Evolutionary conservation across 192 early-diverging fungal genomes (phyloP).

Genomic region (Backusella tarrabulga): DNA sequence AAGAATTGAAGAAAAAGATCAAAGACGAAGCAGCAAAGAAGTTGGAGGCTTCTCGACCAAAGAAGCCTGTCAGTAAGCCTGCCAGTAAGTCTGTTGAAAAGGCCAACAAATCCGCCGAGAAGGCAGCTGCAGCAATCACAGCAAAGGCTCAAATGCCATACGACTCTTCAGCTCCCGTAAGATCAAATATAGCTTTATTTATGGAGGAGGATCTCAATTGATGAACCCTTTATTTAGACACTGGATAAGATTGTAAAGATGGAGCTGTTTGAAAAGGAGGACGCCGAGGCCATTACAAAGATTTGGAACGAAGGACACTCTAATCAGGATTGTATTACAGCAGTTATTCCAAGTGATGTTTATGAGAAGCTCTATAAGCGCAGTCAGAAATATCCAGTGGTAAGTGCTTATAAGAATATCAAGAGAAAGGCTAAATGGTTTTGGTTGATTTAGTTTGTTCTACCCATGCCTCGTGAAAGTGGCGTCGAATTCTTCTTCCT

Average conservation of each 20-base stretch:
- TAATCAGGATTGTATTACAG: constrained; percentile 38
- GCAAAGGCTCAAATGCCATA: constrained; percentile 29
- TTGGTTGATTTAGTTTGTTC: constrained; percentile 60
- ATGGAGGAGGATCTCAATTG: not conserved
- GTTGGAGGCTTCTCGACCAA: constrained; percentile 2
- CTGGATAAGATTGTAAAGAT: constrained; percentile 39
- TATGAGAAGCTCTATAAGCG: constrained; percentile 34
- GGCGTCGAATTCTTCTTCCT: constrained; percentile 87
- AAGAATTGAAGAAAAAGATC: constrained; percentile 31
- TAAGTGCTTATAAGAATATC: not conserved
- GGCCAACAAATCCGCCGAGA: not conserved
- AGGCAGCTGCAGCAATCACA: not conserved
- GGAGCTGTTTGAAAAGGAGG: constrained; percentile 38
- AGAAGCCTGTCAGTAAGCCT: not conserved
- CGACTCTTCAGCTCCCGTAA: constrained; percentile 40
- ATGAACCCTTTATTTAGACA: constrained; percentile 10
- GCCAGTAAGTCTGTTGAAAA: not conserved
- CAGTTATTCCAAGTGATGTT: constrained; percentile 29
- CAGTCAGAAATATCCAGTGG: constrained; percentile 40
- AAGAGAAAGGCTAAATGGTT: not conserved
- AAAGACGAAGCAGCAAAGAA: constrained; percentile 21
- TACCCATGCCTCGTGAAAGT: constrained; percentile 76
- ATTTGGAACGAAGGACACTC: constrained; percentile 40
- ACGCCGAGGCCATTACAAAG: constrained; percentile 25
- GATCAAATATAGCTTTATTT: not conserved